phyloP scores from a whole-genome alignment of 208 protist genomes.

The Vickermania ingenoplastis region DNA sequence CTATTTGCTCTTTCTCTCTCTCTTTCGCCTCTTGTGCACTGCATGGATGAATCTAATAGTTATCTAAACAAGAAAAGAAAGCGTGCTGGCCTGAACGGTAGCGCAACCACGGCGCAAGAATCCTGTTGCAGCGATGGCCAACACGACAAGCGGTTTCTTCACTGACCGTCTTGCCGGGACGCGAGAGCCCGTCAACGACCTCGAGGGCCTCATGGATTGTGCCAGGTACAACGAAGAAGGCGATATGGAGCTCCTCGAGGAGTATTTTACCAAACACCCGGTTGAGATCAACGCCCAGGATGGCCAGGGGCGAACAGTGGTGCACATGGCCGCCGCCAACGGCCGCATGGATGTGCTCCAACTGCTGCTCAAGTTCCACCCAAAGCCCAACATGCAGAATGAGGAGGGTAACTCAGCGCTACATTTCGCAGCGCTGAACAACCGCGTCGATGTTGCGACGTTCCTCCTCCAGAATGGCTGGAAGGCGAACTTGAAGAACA shows the following conservation, averaged over 20 bases:
- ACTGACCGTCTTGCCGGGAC: background rate
- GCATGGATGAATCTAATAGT: no score
- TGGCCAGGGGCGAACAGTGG: slow-evolving; percentile 64
- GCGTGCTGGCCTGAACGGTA: no score
- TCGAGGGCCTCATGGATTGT: slow-evolving; percentile 74
- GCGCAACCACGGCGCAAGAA: no score
- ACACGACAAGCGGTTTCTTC: background rate
- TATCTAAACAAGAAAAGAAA: no score
- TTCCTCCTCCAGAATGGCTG: slow-evolving; percentile 54
- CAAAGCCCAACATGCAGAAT: slow-evolving; percentile 56
- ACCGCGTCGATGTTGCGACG: slow-evolving; percentile 48
- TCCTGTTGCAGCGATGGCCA: no score
- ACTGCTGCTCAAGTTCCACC: slow-evolving; percentile 54
- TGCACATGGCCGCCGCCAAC: slow-evolving; percentile 83
- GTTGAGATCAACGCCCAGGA: slow-evolving; percentile 49
- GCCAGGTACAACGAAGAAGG: slow-evolving; percentile 79
- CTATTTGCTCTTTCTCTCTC: no score
- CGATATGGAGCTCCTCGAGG: slow-evolving; percentile 32
- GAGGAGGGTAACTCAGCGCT: slow-evolving; percentile 81
- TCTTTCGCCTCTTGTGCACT: no score
- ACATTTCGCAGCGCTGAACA: slow-evolving; percentile 85
- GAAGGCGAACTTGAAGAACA: slow-evolving; percentile 39
- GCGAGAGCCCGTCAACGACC: slow-evolving; percentile 32
- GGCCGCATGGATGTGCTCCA: slow-evolving; percentile 66
- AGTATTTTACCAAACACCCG: slow-evolving; percentile 41